Conservation (phyloP, 176 grass and related monocot genomes). For the Eleusine coracana region DNA sequence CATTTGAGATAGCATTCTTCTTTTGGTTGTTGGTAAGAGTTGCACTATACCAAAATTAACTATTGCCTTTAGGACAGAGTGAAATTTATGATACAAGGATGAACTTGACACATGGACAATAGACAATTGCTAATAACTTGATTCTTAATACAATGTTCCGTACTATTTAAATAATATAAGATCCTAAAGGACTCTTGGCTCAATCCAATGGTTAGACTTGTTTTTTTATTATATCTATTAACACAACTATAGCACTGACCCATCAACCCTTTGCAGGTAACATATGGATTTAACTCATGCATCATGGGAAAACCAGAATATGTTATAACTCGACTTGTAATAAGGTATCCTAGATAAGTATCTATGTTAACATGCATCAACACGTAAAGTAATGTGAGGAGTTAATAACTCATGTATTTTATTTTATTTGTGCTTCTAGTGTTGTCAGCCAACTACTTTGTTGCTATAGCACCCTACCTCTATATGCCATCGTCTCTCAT, state of each 20-base stretch:
- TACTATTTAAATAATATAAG: not conserved
- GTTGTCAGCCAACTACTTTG: slow-evolving; percentile 65
- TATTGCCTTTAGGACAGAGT: not conserved
- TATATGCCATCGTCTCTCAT: slow-evolving; percentile 61
- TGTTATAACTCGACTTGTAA: slow-evolving; percentile 19
- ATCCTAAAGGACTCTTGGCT: not conserved
- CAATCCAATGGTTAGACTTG: not conserved
- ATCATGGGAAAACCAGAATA: slow-evolving; percentile 4
- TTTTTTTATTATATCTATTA: too few species aligned
- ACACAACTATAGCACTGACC: not conserved
- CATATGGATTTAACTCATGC: slow-evolving; percentile 22
- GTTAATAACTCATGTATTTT: not conserved
- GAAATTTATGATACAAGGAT: not conserved
- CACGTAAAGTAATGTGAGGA: too few species aligned
- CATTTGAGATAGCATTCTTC: slow-evolving; percentile 82
- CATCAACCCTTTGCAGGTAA: not conserved
- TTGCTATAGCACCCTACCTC: slow-evolving; percentile 71
- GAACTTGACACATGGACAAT: too few species aligned
- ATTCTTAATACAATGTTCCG: not conserved
- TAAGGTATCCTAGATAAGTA: not conserved
- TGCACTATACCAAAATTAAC: not conserved
- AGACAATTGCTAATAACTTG: not conserved
- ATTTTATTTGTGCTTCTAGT: slow-evolving; percentile 30
- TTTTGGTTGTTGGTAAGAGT: slow-evolving; percentile 68
- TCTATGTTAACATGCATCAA: not conserved